Evolutionary conservation across 2,329 filamentous ascomycete genomes (phyloP), one percentile per base, ranked within the genome.

Genomic region (Keithomyces neogunnii): DNA sequence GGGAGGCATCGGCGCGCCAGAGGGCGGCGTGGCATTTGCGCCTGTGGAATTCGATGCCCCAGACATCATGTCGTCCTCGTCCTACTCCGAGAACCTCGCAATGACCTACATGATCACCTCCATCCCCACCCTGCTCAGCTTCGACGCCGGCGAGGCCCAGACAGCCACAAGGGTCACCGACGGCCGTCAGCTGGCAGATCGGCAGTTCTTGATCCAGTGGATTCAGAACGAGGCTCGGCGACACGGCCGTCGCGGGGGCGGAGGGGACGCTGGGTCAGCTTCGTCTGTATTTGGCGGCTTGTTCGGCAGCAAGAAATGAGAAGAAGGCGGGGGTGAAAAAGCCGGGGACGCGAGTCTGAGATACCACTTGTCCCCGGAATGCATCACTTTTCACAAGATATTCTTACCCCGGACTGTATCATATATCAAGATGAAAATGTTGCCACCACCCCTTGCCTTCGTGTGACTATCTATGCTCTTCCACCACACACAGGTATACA

Each of bases 61-160:
- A 1, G 81, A 83, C 60, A 70, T 81, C 54, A 78, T 80, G 76
- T 38, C 40, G 28, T 13, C 42, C 19, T 62, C 63, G 1, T 52
- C 47, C 1, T 60, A 60, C 28, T 57, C 59, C 38, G 60, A 65
- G 11, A 65, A 59, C 54, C 61, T 81, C 19, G 76, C 75, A 5
- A 68, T 75, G 60, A 72, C 70, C 5, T 83, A 81, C 62, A 78
- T 80, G 76, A 78, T 84, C 58, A 79, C 71, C 30, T 72, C 72
- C 13, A 70, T 82, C 55, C 80, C 80, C 29, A 82, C 78, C 7
- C 63, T 84, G 51, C 66, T 84, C 47, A 75, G 73, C 60, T 82
- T 83, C 58, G 77, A 80, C 53, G 73, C 71, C 19, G 75, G 76
- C 45, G 78, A 81, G 64, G 70, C 76, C 1, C 72, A 77, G 62